Base-by-base conservation (phyloP, 2,329 filamentous ascomycete species). In the Thelonectria blattea region DNA sequence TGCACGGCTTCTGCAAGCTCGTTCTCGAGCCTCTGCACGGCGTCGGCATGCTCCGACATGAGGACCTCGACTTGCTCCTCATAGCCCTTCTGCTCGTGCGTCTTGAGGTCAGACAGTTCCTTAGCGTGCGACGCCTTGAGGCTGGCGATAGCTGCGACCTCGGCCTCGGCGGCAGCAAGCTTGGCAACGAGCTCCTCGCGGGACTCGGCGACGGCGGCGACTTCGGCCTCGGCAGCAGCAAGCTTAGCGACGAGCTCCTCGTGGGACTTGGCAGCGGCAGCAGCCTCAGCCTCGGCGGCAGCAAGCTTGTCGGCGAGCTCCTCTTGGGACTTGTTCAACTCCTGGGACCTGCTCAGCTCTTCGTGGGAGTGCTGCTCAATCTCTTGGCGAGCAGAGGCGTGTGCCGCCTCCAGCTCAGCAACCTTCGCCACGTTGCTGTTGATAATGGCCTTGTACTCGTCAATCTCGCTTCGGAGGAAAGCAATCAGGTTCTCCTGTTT, bases 381-480 rank as follows among this genome's bases (percentile, higher is more conserved):
- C 1, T 79, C 79, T 18, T 83, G 75, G 20, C 87, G 85, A 52
- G 90, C 85, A 24, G 83, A 82, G 32, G 84, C 75, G 72, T 96
- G 90, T 4, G 89, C 85, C 64, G 88, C 79, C 75, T 97, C 92
- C 14, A 97, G 82, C 65, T 91, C 85, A 3, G 87, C 82, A 30
- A 97, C 88, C 68, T 88, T 91, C 41, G 83, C 73, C 12, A 87
- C 81, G 68, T 93, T 91, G 65, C 80, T 83, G 64, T 85, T 83
- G 68, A 96, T 89, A 39, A 91, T 85, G 3, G 83, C 79, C 77
- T 91, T 93, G 78, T 96, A 93, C 72, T 92, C 88, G 52, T 93
- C 88, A 54, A 97, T 89, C 72, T 96, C 89, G 60, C 78, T 83
- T 63, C 91, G 90, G 43, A 97, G 77, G 46, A 81, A 81, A 37